These are phyloP conservation scores for Panaeolus papilionaceus DNA, from an alignment of 768 basidiomycete genomes.

Conservation along the genomic window DNA sequence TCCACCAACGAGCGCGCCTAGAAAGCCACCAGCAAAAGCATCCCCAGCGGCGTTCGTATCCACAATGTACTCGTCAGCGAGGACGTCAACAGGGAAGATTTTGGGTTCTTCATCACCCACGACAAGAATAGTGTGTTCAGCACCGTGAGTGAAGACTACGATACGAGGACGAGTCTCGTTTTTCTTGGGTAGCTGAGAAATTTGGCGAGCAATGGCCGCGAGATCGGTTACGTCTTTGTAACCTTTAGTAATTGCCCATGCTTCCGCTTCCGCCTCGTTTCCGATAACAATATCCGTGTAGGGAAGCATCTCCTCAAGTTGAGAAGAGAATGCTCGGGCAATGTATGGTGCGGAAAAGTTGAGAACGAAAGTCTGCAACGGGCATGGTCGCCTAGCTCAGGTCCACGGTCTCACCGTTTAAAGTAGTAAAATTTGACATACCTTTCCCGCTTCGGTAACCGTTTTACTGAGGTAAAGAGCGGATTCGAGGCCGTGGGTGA, in stretches of 20 bases:
- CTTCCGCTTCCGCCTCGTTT: constrained; percentile 93
- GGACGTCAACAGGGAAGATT: constrained; percentile 60
- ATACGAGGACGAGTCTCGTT: constrained; percentile 79
- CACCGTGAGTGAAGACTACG: constrained; percentile 92
- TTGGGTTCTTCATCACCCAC: constrained; percentile 60
- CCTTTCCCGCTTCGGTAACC: constrained; percentile 80
- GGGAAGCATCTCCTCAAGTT: constrained; percentile 82
- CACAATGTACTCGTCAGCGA: constrained; percentile 73
- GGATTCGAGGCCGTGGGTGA: constrained; percentile 86
- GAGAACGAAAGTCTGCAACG: constrained; percentile 76
- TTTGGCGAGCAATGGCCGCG: constrained; percentile 68
- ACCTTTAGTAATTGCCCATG: constrained; percentile 80
- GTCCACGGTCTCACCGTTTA: background rate
- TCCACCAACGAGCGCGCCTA: constrained; percentile 83
- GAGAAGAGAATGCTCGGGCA: constrained; percentile 86
- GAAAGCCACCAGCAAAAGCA: constrained; percentile 95
- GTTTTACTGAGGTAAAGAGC: constrained; percentile 79
- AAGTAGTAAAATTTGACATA: constrained; percentile 27
- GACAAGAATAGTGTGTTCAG: constrained; percentile 80
- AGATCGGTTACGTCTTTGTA: constrained; percentile 72
- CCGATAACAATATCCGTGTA: constrained; percentile 92
- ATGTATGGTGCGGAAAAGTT: constrained; percentile 99
- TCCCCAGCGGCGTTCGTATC: constrained; percentile 99
- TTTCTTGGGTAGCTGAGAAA: constrained; percentile 77
- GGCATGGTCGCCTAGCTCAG: background rate